Base-by-base conservation (phyloP, 805 yeast species). In the Starmerella gropengiesseri region DNA sequence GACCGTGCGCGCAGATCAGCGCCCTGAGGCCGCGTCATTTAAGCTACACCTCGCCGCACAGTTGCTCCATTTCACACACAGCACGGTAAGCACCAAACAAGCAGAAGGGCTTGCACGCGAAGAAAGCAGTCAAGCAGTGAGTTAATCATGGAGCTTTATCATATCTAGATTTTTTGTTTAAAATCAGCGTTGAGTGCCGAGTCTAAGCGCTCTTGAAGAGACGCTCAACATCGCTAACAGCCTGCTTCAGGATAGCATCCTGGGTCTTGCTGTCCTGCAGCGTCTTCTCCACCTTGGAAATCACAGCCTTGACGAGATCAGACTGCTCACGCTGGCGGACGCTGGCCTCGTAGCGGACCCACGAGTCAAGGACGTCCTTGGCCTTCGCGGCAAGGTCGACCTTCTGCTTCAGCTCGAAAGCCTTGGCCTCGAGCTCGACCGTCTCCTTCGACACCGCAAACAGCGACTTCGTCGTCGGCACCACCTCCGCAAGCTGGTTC, bases 271-370 rank as follows among this genome's bases (percentile, higher is more conserved):
- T 77, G 69, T 81, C 80, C 57, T 71, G 67, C 56, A 91, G 67
- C 68, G 85, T 91, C 65, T 79, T 68, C 73, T 83, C 77, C 59
- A 89, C 91, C 72, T 84, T 86, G 43, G 86, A 70, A 63, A 86
- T 82, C 53, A 91, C 95, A 46, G 86, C 60, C 61, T 81, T 69
- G 55, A 93, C 77, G 59, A 91, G 78, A 67, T 84, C 95, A 67
- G 78, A 75, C 74, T 91, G 98, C 74, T 91, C 94, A 62, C 77
- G 69, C 73, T 85, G 94, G 73, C 96, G 89, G 55, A 87, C 91
- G 64, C 85, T 86, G 55, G 84, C 81, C 74, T 91, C 98, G 68
- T 82, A 83, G 77, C 97, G 84, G 58, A 87, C 96, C 98, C 98
- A 91, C 13, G 97, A 85, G 70, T 91, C 98, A 63, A 91, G 77